Evolutionary conservation across 169 alveolate genomes (phyloP).

Genomic region (Plasmodium vinckei): DNA sequence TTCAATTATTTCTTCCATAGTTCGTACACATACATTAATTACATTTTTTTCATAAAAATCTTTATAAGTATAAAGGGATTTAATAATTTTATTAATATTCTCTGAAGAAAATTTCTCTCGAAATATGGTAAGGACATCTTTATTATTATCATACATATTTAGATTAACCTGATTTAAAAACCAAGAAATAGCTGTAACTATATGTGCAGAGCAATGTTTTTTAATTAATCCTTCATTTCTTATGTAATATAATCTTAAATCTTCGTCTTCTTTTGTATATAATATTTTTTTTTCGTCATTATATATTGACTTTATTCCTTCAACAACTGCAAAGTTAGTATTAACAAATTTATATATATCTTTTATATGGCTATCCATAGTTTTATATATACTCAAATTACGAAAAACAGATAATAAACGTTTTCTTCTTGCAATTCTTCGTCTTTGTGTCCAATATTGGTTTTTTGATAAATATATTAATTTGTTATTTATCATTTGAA

Average conservation of each 20-base stretch:
- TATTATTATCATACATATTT: conserved; percentile 37
- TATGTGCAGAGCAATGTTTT: conserved; percentile 24
- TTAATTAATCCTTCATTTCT: conserved; percentile 4
- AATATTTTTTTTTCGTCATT: conserved; percentile 1
- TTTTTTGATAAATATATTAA: conserved; percentile 1
- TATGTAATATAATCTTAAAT: conserved; percentile 7
- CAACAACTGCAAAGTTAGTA: not conserved
- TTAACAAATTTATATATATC: conserved; percentile 8
- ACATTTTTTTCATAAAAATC: not conserved
- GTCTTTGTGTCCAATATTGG: not conserved
- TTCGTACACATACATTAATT: not conserved
- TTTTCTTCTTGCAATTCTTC: not conserved
- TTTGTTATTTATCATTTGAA: not conserved
- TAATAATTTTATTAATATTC: conserved; percentile 15
- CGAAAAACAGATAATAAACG: not conserved
- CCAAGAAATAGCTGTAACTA: conserved; percentile 55
- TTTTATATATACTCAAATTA: not conserved
- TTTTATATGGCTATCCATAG: not conserved
- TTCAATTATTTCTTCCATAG: conserved; percentile 5
- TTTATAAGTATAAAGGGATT: not conserved
- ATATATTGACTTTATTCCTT: conserved; percentile 3
- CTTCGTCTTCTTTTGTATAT: conserved; percentile 3
- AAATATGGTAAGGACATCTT: conserved; percentile 1
- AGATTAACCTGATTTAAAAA: conserved; percentile 58
- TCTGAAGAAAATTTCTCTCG: conserved; percentile 22